Evolutionary conservation across 345 rosid species (phyloP), one percentile per base, ranked within the genome.

Genomic region (Raphanus sativus): DNA sequence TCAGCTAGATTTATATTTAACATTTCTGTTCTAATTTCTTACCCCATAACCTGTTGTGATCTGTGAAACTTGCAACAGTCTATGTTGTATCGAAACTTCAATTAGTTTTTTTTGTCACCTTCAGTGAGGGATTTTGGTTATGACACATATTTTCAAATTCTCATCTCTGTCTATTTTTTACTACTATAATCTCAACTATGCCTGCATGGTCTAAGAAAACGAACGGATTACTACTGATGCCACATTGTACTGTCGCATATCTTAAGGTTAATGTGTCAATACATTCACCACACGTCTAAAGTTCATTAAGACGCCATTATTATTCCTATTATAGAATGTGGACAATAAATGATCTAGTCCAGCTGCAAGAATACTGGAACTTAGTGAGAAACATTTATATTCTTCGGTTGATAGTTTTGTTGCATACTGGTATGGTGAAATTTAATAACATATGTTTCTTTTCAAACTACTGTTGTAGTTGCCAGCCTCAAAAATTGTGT

Each of bases 351-450:
- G 45, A 3, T 67, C 28, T 33, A 30, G 62, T 68, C 60, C 50
- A 21, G 12, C 9, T 68, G 74, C 63, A 69, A 62, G 73, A 15
- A 33, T 74, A 5, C 25, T 34, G 21, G 24, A 68, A 42, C 24
- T 69, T 32, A 36, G 3, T 33, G 56, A 17, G 15, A 42, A 38
- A 6, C 58, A 40, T 71, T 56, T 58, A 26, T 6, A 17, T 40
- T 48, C 12, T 58, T 7, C 5, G 48, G 45, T 70, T 65, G 40
- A 38, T 45, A 45, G 11, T 56, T 71, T 59, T n/a, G 30, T 70
- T 40, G 71, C 52, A 10, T 78, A 70, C 15, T 65, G 67, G 70
- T 71, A 32, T 32, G 10, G 29, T 40, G 58, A 50, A 69, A 60
- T 76, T 59, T 21, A 32, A n/a, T 36, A 62, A 62, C 40, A 25